Evolutionary conservation across 106 monocot species (phyloP).

Genomic region (Platanthera guangdongensis): DNA sequence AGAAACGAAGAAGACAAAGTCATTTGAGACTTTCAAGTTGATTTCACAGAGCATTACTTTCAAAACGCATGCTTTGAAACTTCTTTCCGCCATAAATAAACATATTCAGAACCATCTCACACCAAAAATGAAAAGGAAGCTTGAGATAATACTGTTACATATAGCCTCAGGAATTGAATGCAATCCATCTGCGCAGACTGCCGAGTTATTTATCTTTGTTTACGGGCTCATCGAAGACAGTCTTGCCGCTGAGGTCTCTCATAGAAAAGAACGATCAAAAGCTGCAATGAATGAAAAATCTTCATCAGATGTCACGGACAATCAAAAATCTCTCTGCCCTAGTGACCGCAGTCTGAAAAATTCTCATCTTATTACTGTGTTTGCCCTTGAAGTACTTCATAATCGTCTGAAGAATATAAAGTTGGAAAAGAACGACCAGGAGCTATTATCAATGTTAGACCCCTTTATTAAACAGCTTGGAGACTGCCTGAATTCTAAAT

Average conservation of each 20-base stretch:
- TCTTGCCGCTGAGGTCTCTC: constrained; percentile 9
- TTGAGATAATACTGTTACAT: constrained; percentile 58
- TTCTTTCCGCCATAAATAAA: constrained; percentile 45
- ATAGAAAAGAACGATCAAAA: constrained; percentile 3
- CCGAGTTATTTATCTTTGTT: constrained; percentile 68
- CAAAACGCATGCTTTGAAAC: constrained; percentile 56
- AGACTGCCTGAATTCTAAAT: constrained; percentile 63
- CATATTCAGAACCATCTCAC: constrained; percentile 51
- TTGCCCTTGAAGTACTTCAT: constrained; percentile 70
- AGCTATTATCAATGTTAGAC: constrained; percentile 68
- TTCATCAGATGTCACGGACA: neutral
- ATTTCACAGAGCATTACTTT: constrained; percentile 77
- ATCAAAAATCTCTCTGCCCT: neutral
- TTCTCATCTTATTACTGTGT: constrained; percentile 57
- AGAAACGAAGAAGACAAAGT: constrained; percentile 75
- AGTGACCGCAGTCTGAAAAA: constrained; percentile 13
- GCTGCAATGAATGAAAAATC: constrained; percentile 9
- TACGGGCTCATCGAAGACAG: constrained; percentile 81
- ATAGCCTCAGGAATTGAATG: constrained; percentile 68
- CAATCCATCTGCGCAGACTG: constrained; percentile 54
- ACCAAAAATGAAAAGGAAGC: constrained; percentile 50
- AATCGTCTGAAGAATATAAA: constrained; percentile 74
- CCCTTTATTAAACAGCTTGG: constrained; percentile 66
- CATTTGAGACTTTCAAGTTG: constrained; percentile 73
- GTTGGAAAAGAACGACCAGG: constrained; percentile 45